Conservation (phyloP, 1,284 basidiomycete species). For the Porodaedalea pini region DNA sequence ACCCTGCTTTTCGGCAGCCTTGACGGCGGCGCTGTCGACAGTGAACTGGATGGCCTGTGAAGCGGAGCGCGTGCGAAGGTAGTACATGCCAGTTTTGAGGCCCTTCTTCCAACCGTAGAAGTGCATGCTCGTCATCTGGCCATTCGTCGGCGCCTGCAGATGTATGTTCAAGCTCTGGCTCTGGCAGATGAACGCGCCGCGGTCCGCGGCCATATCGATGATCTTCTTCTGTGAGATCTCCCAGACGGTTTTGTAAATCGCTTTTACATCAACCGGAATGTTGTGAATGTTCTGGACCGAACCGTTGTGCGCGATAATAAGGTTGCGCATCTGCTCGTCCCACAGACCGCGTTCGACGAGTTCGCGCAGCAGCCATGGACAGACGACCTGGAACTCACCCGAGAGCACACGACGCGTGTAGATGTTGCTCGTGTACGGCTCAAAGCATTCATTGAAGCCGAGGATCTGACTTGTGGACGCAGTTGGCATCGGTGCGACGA, state of each 20-base stretch:
- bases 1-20: constrained; percentile 62
- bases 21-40: constrained; percentile 79
- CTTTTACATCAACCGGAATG: constrained; percentile 89
- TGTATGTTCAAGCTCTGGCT: constrained; percentile 91
- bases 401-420: constrained; percentile 99
- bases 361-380: constrained; percentile 96
- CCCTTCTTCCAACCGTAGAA: constrained; percentile 99
- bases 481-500: constrained; percentile 97
- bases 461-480: constrained; percentile 98
- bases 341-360: constrained; percentile 94
- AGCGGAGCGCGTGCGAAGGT: constrained; percentile 91
- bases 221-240: constrained; percentile 99
- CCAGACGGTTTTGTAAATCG: constrained; percentile 99
- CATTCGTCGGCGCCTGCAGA: constrained; percentile 85
- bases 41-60: constrained; percentile 99
- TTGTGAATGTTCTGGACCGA: constrained; percentile 88
- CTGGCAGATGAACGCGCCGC: constrained; percentile 98
- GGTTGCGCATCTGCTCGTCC: constrained; percentile 99
- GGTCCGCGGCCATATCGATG: constrained; percentile 96
- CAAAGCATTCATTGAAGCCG: constrained; percentile 98
- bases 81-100: constrained; percentile 98
- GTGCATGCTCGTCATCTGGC: constrained; percentile 98
- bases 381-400: constrained; percentile 99
- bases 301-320: constrained; percentile 96
- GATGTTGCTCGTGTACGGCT: constrained; percentile 97